These are phyloP conservation scores for Monosporascus sp. DNA, from an alignment of 2,329 filamentous ascomycete species.

Conservation along the genomic window DNA sequence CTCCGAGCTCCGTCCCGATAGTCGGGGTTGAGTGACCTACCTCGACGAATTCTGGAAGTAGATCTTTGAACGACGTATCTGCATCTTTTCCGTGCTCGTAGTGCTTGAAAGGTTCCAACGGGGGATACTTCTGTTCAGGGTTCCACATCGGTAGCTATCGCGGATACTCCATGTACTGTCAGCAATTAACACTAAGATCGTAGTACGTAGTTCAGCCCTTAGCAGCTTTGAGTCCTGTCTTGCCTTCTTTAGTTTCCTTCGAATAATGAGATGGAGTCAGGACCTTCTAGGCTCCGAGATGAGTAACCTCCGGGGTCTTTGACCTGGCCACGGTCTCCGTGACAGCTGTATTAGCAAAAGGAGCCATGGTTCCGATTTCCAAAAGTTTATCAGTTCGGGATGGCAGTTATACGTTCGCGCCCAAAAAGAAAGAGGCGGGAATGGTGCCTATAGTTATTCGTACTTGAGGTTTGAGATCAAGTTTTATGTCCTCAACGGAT, in stretches of 20 bases:
- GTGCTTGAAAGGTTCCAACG: conserved; percentile 65
- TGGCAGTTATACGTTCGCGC: not conserved
- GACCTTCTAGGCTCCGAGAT: conserved; percentile 24
- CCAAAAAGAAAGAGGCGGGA: not conserved
- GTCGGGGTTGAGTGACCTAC: conserved; percentile 63
- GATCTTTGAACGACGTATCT: conserved; percentile 62
- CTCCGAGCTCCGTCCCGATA: conserved; percentile 67
- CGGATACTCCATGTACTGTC: conserved; percentile 47
- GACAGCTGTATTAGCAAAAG: conserved; percentile 23
- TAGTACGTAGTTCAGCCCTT: conserved; percentile 10
- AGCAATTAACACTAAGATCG: not conserved
- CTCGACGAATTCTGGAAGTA: conserved; percentile 49
- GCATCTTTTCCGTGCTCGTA: conserved; percentile 73
- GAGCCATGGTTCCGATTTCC: conserved; percentile 19
- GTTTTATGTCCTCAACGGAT: not conserved
- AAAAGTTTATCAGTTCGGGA: too few species aligned
- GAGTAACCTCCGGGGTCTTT: conserved; percentile 10
- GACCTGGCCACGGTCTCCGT: conserved; percentile 18
- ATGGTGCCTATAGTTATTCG: not conserved
- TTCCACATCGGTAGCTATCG: conserved; percentile 72
- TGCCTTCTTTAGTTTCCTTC: conserved; percentile 25
- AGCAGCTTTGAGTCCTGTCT: conserved; percentile 21
- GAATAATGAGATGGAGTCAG: conserved; percentile 17
- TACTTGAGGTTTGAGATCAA: not conserved
- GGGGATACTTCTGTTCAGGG: conserved; percentile 56